Evolutionary conservation across 1,284 basidiomycete species (phyloP).

Genomic region (Blastosporella zonata): DNA sequence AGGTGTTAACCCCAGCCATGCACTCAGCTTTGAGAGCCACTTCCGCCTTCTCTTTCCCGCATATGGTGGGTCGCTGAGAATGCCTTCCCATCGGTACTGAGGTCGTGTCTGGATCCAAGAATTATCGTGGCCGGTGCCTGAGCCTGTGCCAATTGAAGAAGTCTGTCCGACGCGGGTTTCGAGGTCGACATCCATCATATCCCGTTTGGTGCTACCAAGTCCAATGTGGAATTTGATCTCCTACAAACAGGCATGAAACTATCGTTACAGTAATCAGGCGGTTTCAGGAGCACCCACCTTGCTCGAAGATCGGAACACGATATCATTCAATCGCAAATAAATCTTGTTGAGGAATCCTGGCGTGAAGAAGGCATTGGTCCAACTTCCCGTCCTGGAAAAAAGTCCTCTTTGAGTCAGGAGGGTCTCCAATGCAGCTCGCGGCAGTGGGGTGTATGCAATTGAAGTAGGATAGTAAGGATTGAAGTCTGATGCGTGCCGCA

Average conservation of each 20-base stretch:
- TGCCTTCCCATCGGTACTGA: slow-evolving; percentile 68
- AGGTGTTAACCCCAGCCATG: slow-evolving; percentile 67
- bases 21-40: slow-evolving; percentile 53
- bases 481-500: slow-evolving; percentile 56
- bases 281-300: slow-evolving; percentile 34
- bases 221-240: slow-evolving; percentile 64
- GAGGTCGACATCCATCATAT: slow-evolving; percentile 60
- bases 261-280: background rate
- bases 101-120: slow-evolving; percentile 57
- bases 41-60: slow-evolving; percentile 34
- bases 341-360: slow-evolving; percentile 73
- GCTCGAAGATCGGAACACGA: slow-evolving; percentile 56
- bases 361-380: slow-evolving; percentile 59
- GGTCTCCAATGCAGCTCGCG: slow-evolving; percentile 61
- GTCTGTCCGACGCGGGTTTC: slow-evolving; percentile 44
- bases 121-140: slow-evolving; percentile 71
- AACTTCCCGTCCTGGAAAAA: slow-evolving; percentile 44
- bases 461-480: slow-evolving; percentile 72
- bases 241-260: slow-evolving; percentile 30
- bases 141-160: slow-evolving; percentile 63
- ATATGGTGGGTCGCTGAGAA: slow-evolving; percentile 55
- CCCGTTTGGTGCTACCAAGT: slow-evolving; percentile 45
- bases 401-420: slow-evolving; percentile 67
- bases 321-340: slow-evolving; percentile 73
- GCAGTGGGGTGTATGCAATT: slow-evolving; percentile 73